Conservation (phyloP, 2,329 filamentous ascomycete species). For the Verticillium longisporum region DNA sequence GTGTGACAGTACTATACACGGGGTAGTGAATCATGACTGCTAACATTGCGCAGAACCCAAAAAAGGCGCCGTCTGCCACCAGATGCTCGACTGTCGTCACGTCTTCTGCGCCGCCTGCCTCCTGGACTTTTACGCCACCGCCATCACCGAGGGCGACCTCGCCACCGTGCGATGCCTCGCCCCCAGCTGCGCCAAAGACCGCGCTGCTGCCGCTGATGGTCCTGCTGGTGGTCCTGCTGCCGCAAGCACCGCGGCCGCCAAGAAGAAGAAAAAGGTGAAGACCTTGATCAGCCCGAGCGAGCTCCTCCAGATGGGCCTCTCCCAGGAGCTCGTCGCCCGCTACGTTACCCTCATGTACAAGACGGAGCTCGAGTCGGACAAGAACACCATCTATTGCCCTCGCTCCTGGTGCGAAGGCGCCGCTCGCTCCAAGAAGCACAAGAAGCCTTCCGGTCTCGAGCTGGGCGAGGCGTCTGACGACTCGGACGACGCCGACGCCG, state of each 20-base stretch:
- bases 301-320: constrained; percentile 68
- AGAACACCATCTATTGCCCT: constrained; percentile 87
- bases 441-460: constrained; percentile 61
- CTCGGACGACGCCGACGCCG: constrained; percentile 40
- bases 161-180: constrained; percentile 72
- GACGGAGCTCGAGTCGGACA: constrained; percentile 84
- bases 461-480: constrained; percentile 50
- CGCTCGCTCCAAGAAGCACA: constrained; percentile 67
- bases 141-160: constrained; percentile 80
- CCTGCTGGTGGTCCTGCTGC: constrained; percentile 15
- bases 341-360: constrained; percentile 91
- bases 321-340: constrained; percentile 67
- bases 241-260: constrained; percentile 10
- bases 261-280: constrained; percentile 51
- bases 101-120: constrained; percentile 89
- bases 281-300: constrained; percentile 74
- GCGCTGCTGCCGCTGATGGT: constrained; percentile 24
- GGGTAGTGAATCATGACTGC: neutral
- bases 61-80: constrained; percentile 76
- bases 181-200: constrained; percentile 68
- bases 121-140: constrained; percentile 82
- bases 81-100: constrained; percentile 76
- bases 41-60: constrained; percentile 60
- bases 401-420: constrained; percentile 88
- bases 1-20: too few relatives aligned